Percentiles rank a stretch among this genome's conserved stretches.
Evolutionary conservation across 345 rosid species (phyloP).

Genomic region (Acer yangbiense): DNA sequence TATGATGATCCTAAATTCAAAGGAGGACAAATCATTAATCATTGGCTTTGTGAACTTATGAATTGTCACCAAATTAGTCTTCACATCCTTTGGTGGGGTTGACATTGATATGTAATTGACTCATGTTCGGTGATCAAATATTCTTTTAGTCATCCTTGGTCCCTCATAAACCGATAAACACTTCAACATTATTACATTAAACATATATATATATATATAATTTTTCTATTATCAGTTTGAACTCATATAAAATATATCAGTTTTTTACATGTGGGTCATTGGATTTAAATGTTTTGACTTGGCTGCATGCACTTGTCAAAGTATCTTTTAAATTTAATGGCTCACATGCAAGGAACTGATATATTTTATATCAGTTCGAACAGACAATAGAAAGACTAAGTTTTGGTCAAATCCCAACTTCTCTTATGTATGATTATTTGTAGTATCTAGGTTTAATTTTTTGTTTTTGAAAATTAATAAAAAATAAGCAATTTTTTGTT

Average conservation of each 20-base stretch:
- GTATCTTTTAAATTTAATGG: too few species aligned
- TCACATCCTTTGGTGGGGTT: slow-evolving; percentile 32
- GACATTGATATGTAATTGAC: slow-evolving; percentile 37
- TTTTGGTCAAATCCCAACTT: slow-evolving; percentile 19
- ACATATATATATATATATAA: too few species aligned
- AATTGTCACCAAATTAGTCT: slow-evolving; percentile 22
- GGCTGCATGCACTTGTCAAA: too few species aligned
- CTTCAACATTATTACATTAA: background rate
- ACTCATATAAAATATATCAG: too few species aligned
- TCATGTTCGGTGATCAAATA: slow-evolving; percentile 22
- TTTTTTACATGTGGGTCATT: too few species aligned
- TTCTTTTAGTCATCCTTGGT: slow-evolving; percentile 21
- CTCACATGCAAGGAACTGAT: too few species aligned
- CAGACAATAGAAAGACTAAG: background rate
- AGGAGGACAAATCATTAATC: slow-evolving; percentile 27
- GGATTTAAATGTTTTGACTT: too few species aligned
- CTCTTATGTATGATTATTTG: background rate
- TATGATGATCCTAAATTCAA: slow-evolving; percentile 18
- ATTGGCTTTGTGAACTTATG: slow-evolving; percentile 25
- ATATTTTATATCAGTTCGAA: too few species aligned
- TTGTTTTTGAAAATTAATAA: too few species aligned
- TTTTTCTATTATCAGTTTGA: too few species aligned
- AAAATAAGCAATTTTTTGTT: too few species aligned
- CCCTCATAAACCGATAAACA: slow-evolving; percentile 6
- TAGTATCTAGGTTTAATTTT: background rate